Conservation (phyloP, 106 monocot species). For the Acorus gramineus region DNA sequence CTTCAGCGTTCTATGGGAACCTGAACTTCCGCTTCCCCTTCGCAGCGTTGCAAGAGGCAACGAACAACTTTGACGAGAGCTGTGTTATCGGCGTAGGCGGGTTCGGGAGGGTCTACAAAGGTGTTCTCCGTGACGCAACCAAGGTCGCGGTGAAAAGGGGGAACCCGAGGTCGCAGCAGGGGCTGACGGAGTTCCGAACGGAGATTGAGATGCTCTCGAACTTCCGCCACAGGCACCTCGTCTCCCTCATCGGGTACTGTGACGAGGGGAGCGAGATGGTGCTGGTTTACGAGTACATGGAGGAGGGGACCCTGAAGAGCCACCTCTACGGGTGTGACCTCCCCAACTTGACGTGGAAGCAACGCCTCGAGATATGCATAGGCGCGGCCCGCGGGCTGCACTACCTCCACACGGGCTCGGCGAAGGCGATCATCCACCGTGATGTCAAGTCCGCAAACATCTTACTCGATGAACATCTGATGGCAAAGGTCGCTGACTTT, state of each 20-base stretch:
- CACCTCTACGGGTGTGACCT: slow-evolving; percentile 35
- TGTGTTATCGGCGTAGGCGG: slow-evolving; percentile 48
- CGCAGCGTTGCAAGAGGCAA: slow-evolving; percentile 29
- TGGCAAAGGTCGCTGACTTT: slow-evolving; percentile 48
- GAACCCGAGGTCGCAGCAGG: slow-evolving; percentile 52
- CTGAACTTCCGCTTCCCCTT: slow-evolving; percentile 34
- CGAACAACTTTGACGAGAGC: slow-evolving; percentile 42
- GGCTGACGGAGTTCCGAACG: slow-evolving; percentile 45
- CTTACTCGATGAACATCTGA: slow-evolving; percentile 27
- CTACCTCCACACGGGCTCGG: slow-evolving; percentile 38
- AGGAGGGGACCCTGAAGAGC: slow-evolving; percentile 49
- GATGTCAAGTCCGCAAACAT: slow-evolving; percentile 52
- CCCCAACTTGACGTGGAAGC: slow-evolving; percentile 32
- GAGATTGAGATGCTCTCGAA: slow-evolving; percentile 46
- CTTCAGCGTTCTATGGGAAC: slow-evolving; percentile 6
- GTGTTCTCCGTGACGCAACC: slow-evolving; percentile 34
- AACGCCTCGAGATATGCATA: slow-evolving; percentile 41
- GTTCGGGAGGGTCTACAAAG: slow-evolving; percentile 59
- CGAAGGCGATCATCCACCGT: slow-evolving; percentile 41
- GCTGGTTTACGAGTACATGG: slow-evolving; percentile 69
- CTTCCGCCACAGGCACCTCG: slow-evolving; percentile 52
- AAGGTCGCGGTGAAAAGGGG: slow-evolving; percentile 48
- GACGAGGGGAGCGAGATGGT: slow-evolving; percentile 55
- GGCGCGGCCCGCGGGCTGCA: slow-evolving; percentile 43
- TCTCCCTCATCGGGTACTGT: slow-evolving; percentile 57